Evolutionary conservation across 345 rosid species (phyloP), one percentile per base, ranked within the genome.

Genomic region (Theobroma cacao): DNA sequence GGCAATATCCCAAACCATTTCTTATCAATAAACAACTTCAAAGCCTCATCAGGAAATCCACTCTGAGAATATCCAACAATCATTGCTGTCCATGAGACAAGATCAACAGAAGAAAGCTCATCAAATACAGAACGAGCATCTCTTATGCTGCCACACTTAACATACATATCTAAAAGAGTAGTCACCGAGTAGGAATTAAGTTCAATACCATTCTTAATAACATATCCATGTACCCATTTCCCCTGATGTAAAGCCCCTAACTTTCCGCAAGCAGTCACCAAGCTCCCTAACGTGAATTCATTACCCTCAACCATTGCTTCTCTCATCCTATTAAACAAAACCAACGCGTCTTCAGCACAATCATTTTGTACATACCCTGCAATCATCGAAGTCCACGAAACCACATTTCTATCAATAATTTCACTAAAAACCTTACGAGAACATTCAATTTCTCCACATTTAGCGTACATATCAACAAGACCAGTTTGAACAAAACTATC

Each of bases 351-450:
- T 59, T 79, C 76, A 0, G 86, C 61, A 56, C 84, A 78, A 76
- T 88, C 88, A 74, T 87, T 90, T 78, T 87, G 92, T 34, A 91
- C 91, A 78, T 92, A 95, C n/a, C 96, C 99, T 30, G 82, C 88
- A 53, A 94, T 91, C 88, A 95, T 86, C 20, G 98, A 89, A 78
- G 98, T 92, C 98, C 98, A 93, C 11, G 90, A 88, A 87, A 95
- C 92, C 59, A 89, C 94, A 76, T 87, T 88, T 72, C 83, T 80
- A 22, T 80, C 81, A 0, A 69, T 7, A 36, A 86, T 84, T 84
- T 72, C 83, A 17, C 83, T 90, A 72, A 93, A 92, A 41, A 87
- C 93, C 77, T 71, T 73, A 38, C 80, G 59, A 45, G 94, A 87
- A 74, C 63, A 87, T 74, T 78, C 52, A 30, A 89, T 74, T 22